A percentile compares a stretch with the other conserved stretches of the same genome.
Conservation (phyloP, 2,329 filamentous ascomycete genomes). For the Exophiala lecanii-corni region DNA sequence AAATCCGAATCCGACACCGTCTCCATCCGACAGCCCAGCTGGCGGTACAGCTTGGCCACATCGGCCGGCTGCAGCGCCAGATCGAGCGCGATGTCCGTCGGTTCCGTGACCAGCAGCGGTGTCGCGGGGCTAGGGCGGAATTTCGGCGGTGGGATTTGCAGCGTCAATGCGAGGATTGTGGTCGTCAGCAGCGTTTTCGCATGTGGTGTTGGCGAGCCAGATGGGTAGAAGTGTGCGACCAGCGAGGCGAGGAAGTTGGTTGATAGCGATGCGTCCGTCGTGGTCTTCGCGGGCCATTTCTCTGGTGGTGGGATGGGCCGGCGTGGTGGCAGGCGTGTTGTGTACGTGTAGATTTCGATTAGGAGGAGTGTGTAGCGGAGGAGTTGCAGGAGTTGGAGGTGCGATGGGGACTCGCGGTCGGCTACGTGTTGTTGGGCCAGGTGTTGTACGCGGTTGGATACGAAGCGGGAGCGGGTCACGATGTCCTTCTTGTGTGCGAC, state of each 20-base stretch:
- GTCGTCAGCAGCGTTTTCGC: conserved; percentile 42
- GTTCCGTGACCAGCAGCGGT: conserved; percentile 36
- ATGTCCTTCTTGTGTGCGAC: conserved; percentile 34
- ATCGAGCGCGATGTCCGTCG: conserved; percentile 42
- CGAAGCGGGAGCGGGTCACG: conserved; percentile 39
- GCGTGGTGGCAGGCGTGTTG: conserved; percentile 33
- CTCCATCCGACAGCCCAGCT: conserved; percentile 43
- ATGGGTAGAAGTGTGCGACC: conserved; percentile 39
- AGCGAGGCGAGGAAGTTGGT: conserved; percentile 36
- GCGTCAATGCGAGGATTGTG: conserved; percentile 42
- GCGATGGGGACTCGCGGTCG: conserved; percentile 22
- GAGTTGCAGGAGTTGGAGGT: conserved; percentile 33
- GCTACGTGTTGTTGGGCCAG: conserved; percentile 37
- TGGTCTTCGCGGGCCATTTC: conserved; percentile 22
- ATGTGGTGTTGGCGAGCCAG: conserved; percentile 34
- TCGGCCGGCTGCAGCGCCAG: conserved; percentile 36
- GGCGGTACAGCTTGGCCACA: conserved; percentile 39
- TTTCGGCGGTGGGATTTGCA: conserved; percentile 42
- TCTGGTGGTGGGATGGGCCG: conserved; percentile 25
- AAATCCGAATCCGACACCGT: conserved; percentile 39
- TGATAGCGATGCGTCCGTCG: conserved; percentile 13
- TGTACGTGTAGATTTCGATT: conserved; percentile 39
- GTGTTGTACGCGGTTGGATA: conserved; percentile 39
- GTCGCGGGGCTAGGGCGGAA: conserved; percentile 35
- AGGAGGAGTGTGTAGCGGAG: conserved; percentile 43